Conservation (phyloP, 2,329 filamentous ascomycete genomes). For the Grosmannia clavigera region DNA sequence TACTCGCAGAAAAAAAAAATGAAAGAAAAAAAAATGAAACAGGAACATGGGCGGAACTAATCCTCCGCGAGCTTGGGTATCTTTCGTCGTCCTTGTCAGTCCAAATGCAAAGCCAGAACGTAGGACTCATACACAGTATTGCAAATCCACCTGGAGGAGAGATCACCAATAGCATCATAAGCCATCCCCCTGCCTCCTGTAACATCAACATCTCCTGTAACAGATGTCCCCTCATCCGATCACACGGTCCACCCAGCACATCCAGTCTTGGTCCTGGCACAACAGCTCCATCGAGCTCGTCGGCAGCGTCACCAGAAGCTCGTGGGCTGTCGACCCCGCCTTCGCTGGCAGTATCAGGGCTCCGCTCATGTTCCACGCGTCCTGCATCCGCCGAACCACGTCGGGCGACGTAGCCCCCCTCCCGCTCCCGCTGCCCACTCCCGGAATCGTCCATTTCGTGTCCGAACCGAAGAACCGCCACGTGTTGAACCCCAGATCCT, state of each 20-base stretch:
- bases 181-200: too few species aligned
- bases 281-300: conserved; percentile 18
- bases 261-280: conserved; percentile 15
- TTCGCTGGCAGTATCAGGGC: conserved; percentile 21
- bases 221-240: conserved; percentile 3
- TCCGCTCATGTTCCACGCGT: conserved; percentile 18
- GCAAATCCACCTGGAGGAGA: too few species aligned
- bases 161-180: too few species aligned
- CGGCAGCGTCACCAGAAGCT: conserved; percentile 21
- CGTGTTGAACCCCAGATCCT: conserved; percentile 30
- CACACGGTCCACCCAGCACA: conserved; percentile 17
- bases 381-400: conserved; percentile 20
- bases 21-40: too few species aligned
- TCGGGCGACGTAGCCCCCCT: conserved; percentile 12
- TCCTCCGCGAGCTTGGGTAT: too few species aligned
- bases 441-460: conserved; percentile 22
- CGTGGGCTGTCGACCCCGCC: conserved; percentile 13
- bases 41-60: too few species aligned
- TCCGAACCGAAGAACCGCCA: conserved; percentile 32
- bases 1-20: too few species aligned
- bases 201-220: too few species aligned
- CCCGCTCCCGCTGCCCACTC: conserved; percentile 2
- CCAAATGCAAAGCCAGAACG: too few species aligned
- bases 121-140: too few species aligned
- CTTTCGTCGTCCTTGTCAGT: too few species aligned